These are phyloP conservation scores for Cantharellus anzutake DNA, from an alignment of 768 basidiomycete genomes.

Conservation along the genomic window DNA sequence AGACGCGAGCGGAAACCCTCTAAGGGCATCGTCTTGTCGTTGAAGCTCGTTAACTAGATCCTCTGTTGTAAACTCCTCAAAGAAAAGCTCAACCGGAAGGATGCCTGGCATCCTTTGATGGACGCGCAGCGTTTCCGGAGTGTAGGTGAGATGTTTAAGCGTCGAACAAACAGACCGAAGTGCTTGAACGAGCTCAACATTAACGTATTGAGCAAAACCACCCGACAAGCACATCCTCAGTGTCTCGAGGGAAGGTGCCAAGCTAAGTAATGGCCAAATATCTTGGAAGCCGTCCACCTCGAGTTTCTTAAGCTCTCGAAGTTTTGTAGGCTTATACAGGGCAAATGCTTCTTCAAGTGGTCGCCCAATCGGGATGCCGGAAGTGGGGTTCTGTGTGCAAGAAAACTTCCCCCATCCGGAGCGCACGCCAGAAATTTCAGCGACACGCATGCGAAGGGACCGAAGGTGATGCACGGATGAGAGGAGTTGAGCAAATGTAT, in stretches of 20 bases:
- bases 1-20: not conserved
- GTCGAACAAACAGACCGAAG: not conserved
- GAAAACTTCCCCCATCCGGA: not conserved
- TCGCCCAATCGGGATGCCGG: not conserved
- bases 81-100: not conserved
- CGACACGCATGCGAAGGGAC: not conserved
- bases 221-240: not conserved
- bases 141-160: not conserved
- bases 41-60: not conserved
- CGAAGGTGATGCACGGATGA: not conserved
- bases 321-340: not conserved
- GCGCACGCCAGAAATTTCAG: not conserved
- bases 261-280: not conserved
- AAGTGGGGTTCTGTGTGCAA: not conserved
- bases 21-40: not conserved
- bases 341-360: not conserved
- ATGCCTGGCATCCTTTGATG: not conserved
- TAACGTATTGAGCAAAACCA: not conserved
- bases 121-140: not conserved
- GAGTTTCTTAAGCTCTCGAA: not conserved
- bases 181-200: not conserved
- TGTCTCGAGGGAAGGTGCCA: not conserved
- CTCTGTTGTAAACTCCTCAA: too few relatives aligned
- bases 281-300: not conserved
- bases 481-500: not conserved